These are phyloP conservation scores for Penicillium sp. DNA, from an alignment of 2,329 filamentous ascomycete species.

Conservation along the genomic window DNA sequence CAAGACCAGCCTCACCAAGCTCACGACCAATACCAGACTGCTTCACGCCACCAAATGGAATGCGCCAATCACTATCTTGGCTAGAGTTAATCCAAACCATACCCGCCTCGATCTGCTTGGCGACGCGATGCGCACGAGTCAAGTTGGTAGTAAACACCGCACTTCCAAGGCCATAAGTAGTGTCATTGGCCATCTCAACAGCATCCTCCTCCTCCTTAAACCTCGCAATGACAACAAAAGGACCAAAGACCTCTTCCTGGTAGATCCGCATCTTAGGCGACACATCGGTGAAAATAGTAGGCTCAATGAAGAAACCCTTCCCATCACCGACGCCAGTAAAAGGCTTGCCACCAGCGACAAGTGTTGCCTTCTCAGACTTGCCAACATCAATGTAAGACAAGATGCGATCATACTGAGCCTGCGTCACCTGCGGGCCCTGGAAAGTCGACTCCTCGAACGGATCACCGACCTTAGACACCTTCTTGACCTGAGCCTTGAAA, in stretches of 20 bases:
- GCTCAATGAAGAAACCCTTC: slow-evolving; percentile 28
- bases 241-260: slow-evolving; percentile 44
- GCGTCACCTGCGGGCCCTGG: slow-evolving; percentile 28
- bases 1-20: slow-evolving; percentile 52
- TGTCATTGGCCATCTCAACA: slow-evolving; percentile 38
- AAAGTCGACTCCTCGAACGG: slow-evolving; percentile 34
- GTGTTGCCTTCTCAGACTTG: slow-evolving; percentile 35
- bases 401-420: slow-evolving; percentile 28
- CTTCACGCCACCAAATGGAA: slow-evolving; percentile 48
- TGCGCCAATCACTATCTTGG: slow-evolving; percentile 36
- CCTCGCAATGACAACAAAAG: slow-evolving; percentile 36
- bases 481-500: slow-evolving; percentile 26
- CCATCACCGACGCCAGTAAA: slow-evolving; percentile 29
- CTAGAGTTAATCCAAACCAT: slow-evolving; percentile 44
- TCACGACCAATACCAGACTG: slow-evolving; percentile 54
- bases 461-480: slow-evolving; percentile 32
- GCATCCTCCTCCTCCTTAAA: slow-evolving; percentile 39
- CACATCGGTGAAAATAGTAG: slow-evolving; percentile 35
- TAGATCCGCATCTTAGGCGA: slow-evolving; percentile 35
- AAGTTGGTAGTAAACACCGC: slow-evolving; percentile 41
- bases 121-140: slow-evolving; percentile 38
- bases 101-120: slow-evolving; percentile 38
- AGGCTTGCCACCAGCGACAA: slow-evolving; percentile 33
- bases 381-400: slow-evolving; percentile 31
- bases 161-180: slow-evolving; percentile 39